These are phyloP conservation scores for Lachancea meyersii DNA, from an alignment of 805 yeast species.

Conservation along the genomic window DNA sequence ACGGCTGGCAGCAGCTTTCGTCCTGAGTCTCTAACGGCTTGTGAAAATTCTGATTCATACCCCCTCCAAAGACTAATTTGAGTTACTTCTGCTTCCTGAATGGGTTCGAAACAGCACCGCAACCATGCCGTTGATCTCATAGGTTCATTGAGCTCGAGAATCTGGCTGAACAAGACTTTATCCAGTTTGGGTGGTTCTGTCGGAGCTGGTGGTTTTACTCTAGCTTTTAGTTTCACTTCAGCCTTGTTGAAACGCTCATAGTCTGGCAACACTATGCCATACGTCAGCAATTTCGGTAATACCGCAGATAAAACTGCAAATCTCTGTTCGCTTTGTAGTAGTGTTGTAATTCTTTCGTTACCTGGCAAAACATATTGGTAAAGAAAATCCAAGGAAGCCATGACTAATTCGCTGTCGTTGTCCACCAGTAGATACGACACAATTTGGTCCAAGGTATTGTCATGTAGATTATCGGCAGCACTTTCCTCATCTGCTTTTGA, in stretches of 20 bases:
- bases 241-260: constrained; percentile 25
- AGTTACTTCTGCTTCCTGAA: constrained; percentile 74
- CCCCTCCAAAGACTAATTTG: constrained; percentile 95
- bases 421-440: constrained; percentile 51
- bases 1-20: constrained; percentile 82
- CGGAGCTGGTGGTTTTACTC: constrained; percentile 63
- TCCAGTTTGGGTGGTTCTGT: constrained; percentile 56
- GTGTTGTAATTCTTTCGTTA: constrained; percentile 45
- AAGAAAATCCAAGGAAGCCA: constrained; percentile 73
- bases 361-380: constrained; percentile 73
- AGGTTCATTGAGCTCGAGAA: constrained; percentile 72
- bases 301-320: constrained; percentile 48
- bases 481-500: constrained; percentile 43
- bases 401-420: constrained; percentile 58
- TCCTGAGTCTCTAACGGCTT: constrained; percentile 45
- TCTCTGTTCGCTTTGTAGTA: constrained; percentile 44
- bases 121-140: constrained; percentile 91
- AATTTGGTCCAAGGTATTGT: constrained; percentile 45
- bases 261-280: constrained; percentile 38
- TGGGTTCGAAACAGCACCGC: constrained; percentile 82
- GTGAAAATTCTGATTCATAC: constrained; percentile 80
- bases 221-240: constrained; percentile 40
- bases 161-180: constrained; percentile 47
- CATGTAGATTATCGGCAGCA: constrained; percentile 44
- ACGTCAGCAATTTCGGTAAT: constrained; percentile 56